Conservation (phyloP, 2,329 filamentous ascomycete genomes). For the Colletotrichum eremochloae region DNA sequence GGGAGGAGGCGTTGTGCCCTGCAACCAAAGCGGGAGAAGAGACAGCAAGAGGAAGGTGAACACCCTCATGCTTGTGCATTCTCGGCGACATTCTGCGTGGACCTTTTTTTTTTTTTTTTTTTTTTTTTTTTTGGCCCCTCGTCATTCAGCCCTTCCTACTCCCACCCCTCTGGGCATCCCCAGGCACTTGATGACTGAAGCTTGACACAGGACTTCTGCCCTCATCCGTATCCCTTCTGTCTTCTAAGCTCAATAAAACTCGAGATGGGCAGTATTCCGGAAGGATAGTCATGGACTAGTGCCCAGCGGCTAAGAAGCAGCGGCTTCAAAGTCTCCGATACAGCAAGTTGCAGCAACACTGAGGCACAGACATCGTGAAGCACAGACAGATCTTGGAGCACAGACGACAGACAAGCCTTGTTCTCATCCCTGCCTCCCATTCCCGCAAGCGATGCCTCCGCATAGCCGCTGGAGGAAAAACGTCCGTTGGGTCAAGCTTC, state of each 20-base stretch:
- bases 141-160: neutral
- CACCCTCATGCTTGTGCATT: neutral
- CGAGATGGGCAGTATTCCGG: neutral
- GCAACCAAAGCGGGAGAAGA: slow-evolving; percentile 2
- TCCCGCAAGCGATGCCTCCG: slow-evolving; percentile 6
- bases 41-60: neutral
- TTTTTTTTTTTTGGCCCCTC: neutral
- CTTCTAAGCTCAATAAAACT: neutral
- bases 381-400: neutral
- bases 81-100: slow-evolving; percentile 24
- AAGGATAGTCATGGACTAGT: neutral
- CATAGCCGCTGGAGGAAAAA: slow-evolving; percentile 14
- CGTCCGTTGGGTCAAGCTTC: slow-evolving; percentile 1
- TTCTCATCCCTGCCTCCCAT: slow-evolving; percentile 3
- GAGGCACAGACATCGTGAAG: slow-evolving; percentile 20
- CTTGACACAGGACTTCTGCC: neutral
- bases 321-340: neutral
- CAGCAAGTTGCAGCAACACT: neutral
- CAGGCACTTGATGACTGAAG: no score
- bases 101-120: slow-evolving; percentile 13
- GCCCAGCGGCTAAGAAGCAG: neutral
- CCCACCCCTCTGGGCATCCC: neutral
- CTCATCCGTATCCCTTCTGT: slow-evolving; percentile 1
- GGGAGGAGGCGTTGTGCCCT: slow-evolving; percentile 22
- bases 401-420: neutral